These are phyloP conservation scores for Hemileccinum impolitum DNA, from an alignment of 768 basidiomycete species.

Conservation along the genomic window DNA sequence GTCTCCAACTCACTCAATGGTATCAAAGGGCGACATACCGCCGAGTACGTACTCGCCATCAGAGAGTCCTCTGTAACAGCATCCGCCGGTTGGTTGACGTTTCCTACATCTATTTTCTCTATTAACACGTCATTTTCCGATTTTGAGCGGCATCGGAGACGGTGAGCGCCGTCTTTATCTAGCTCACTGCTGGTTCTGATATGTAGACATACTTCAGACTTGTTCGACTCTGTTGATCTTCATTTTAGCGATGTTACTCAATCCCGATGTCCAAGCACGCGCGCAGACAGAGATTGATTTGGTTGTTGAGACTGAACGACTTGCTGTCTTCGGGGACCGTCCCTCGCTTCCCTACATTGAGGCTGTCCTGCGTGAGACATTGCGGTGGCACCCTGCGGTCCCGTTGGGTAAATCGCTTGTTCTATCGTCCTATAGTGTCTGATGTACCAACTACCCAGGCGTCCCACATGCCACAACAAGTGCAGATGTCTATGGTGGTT, in stretches of 20 bases:
- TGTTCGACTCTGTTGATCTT: slow-evolving; percentile 31
- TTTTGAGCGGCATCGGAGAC: slow-evolving; percentile 29
- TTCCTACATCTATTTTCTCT: neutral
- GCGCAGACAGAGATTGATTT: slow-evolving; percentile 38
- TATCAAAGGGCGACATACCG: slow-evolving; percentile 1
- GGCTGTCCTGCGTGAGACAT: slow-evolving; percentile 31
- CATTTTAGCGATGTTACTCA: slow-evolving; percentile 34
- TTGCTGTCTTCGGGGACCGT: slow-evolving; percentile 32
- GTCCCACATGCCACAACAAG: slow-evolving; percentile 34
- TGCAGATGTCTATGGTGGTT: slow-evolving; percentile 44
- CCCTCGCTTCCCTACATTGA: slow-evolving; percentile 25
- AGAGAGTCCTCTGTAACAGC: slow-evolving; percentile 30
- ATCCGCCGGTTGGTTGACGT: slow-evolving; percentile 25
- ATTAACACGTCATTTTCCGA: neutral
- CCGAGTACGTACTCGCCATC: slow-evolving; percentile 16
- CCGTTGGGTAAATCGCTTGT: slow-evolving; percentile 28
- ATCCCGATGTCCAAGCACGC: slow-evolving; percentile 35
- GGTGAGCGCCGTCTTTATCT: slow-evolving; percentile 9
- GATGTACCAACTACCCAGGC: slow-evolving; percentile 13
- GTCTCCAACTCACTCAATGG: slow-evolving; percentile 22
- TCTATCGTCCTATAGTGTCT: neutral
- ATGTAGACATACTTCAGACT: slow-evolving; percentile 20
- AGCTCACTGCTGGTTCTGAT: neutral
- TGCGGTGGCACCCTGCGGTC: slow-evolving; percentile 35
- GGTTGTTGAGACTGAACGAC: slow-evolving; percentile 28